A percentile compares a stretch with the other conserved stretches of the same genome.
phyloP scores from a whole-genome alignment of 2,329 filamentous ascomycete genomes.

The Microdochium paspali region DNA sequence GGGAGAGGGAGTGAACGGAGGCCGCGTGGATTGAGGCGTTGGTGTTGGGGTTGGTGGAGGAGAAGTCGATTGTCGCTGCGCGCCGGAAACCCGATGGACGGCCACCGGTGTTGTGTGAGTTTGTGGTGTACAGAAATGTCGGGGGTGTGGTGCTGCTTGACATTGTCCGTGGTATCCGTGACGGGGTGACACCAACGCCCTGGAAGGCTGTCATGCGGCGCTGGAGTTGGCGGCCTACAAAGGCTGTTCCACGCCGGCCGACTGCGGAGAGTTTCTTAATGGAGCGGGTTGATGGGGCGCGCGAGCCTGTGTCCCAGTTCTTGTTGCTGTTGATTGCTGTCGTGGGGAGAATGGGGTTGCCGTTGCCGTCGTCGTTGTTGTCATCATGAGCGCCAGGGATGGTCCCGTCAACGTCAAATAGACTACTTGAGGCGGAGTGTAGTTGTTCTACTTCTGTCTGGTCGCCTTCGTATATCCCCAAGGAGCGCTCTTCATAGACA shows the following conservation, averaged over 20 bases:
- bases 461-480: conserved; percentile 44
- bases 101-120: background rate
- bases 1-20: conserved; percentile 5
- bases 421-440: conserved; percentile 10
- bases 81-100: conserved; percentile 6
- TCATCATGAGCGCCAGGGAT: too few species aligned
- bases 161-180: conserved; percentile 10
- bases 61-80: conserved; percentile 9
- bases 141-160: conserved; percentile 14
- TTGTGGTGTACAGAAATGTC: conserved; percentile 3
- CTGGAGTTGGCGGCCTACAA: conserved; percentile 25
- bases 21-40: background rate
- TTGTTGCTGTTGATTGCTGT: conserved; percentile 6
- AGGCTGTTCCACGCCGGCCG: conserved; percentile 12
- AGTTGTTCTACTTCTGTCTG: conserved; percentile 12
- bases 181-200: conserved; percentile 29
- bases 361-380: conserved; percentile 12
- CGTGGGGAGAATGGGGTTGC: conserved; percentile 3
- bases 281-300: conserved; percentile 8
- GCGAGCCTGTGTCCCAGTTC: conserved; percentile 10
- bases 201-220: conserved; percentile 28
- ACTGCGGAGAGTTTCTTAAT: conserved; percentile 10
- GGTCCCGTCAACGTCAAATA: conserved; percentile 19
- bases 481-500: conserved; percentile 60
- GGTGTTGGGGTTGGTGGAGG: too few species aligned